A percentile compares a stretch with the other conserved stretches of the same genome.
Evolutionary conservation across 1,284 basidiomycete genomes (phyloP).

Genomic region (Mycosarcoma maydis): DNA sequence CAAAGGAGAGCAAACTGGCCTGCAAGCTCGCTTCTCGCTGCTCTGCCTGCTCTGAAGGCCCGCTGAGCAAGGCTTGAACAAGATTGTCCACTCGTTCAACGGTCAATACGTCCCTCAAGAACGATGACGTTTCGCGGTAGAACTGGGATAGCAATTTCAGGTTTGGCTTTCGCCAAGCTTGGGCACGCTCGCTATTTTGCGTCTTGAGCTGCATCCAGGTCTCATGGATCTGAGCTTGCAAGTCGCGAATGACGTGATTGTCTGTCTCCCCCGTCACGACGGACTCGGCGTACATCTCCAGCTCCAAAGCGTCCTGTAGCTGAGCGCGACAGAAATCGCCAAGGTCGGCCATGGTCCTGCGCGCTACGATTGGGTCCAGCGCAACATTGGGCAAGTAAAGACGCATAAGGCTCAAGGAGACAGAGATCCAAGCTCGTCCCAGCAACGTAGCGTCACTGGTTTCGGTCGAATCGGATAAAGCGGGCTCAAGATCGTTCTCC

Average conservation of each 20-base stretch:
- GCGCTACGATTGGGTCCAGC: slow-evolving; percentile 83
- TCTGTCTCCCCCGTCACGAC: slow-evolving; percentile 74
- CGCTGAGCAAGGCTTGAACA: slow-evolving; percentile 26
- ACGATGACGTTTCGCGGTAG: slow-evolving; percentile 77
- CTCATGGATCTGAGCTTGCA: slow-evolving; percentile 47
- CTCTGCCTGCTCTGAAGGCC: slow-evolving; percentile 32
- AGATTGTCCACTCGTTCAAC: slow-evolving; percentile 61
- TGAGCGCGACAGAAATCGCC: slow-evolving; percentile 67
- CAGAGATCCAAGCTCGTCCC: slow-evolving; percentile 76
- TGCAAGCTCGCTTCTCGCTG: slow-evolving; percentile 65
- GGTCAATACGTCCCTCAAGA: slow-evolving; percentile 50
- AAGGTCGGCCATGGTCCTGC: slow-evolving; percentile 72
- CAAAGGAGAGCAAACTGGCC: slow-evolving; percentile 67
- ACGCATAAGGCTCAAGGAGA: slow-evolving; percentile 74
- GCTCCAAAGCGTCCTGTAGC: slow-evolving; percentile 72
- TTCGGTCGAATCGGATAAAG: not conserved
- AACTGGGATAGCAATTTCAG: slow-evolving; percentile 76
- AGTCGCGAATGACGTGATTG: slow-evolving; percentile 69
- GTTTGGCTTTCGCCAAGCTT: slow-evolving; percentile 67
- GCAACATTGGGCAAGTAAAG: slow-evolving; percentile 88
- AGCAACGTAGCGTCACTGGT: slow-evolving; percentile 26
- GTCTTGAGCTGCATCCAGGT: slow-evolving; percentile 16
- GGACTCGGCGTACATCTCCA: slow-evolving; percentile 74
- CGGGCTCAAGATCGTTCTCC: slow-evolving; percentile 8
- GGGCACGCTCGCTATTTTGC: slow-evolving; percentile 11